Percentiles rank a stretch among this genome's conserved stretches.
Conservation (phyloP, 139 green algal species). For the Chlamydomonas urium region DNA sequence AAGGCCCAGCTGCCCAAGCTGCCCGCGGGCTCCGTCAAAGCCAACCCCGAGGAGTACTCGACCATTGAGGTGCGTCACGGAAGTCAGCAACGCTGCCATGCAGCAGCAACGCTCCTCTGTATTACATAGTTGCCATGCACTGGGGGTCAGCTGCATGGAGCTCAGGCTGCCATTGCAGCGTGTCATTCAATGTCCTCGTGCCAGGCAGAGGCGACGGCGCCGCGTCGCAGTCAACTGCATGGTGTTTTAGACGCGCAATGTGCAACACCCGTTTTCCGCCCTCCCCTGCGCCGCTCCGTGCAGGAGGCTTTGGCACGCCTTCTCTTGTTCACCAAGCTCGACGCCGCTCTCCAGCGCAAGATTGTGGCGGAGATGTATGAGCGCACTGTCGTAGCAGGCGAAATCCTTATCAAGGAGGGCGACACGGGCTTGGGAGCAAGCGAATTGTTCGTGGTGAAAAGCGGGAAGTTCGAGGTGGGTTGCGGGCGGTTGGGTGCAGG, state of each 20-base stretch:
- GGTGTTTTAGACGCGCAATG: no score
- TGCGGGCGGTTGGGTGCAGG: slow-evolving; percentile 67
- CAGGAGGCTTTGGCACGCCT: slow-evolving; percentile 60
- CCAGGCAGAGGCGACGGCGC: no score
- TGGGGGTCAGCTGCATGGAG: neutral
- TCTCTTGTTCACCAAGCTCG: slow-evolving; percentile 79
- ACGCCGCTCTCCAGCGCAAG: slow-evolving; percentile 56
- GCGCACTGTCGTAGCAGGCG: slow-evolving; percentile 49
- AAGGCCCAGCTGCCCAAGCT: slow-evolving; percentile 47
- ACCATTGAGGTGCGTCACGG: slow-evolving; percentile 64
- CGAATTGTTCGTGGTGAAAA: slow-evolving; percentile 93
- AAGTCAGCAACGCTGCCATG: neutral
- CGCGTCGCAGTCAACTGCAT: no score
- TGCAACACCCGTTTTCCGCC: no score
- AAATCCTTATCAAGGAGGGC: slow-evolving; percentile 92
- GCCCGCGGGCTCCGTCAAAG: slow-evolving; percentile 35
- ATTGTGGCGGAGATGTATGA: slow-evolving; percentile 72
- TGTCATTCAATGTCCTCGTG: neutral
- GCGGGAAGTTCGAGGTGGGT: slow-evolving; percentile 85
- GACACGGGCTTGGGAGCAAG: slow-evolving; percentile 73
- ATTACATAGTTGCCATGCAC: neutral
- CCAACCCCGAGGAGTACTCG: slow-evolving; percentile 51
- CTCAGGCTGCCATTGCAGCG: neutral
- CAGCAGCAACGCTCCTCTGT: neutral
- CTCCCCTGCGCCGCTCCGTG: no score